Conservation (phyloP, 164 flowering plant genomes). For the Cinnamomum micranthum region DNA sequence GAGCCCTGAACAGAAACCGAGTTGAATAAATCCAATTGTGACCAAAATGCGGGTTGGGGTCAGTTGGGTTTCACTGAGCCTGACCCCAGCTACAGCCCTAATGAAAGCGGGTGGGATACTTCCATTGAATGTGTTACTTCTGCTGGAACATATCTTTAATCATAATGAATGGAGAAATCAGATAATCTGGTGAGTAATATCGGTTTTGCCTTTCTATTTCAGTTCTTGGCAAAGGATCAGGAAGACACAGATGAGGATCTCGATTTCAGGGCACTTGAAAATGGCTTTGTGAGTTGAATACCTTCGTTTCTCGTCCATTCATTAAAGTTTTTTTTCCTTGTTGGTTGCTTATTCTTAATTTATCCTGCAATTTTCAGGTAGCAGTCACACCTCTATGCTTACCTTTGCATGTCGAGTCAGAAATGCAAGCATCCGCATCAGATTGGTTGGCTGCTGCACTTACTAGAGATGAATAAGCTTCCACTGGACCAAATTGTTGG, state of each 20-base stretch:
- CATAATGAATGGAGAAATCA: neutral
- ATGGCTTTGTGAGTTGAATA: constrained; percentile 75
- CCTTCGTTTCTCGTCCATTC: neutral
- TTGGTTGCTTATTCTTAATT: constrained; percentile 2
- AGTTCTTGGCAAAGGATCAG: constrained; percentile 68
- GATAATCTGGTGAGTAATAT: neutral
- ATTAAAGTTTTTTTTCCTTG: neutral
- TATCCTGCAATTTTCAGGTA: constrained; percentile 34
- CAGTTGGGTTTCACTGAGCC: neutral
- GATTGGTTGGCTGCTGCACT: constrained; percentile 60
- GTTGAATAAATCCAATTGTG: too few relatives aligned
- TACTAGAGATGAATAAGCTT: constrained; percentile 23
- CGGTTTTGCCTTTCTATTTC: constrained; percentile 16
- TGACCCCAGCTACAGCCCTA: too few relatives aligned
- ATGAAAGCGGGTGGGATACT: neutral
- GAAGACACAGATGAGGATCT: constrained; percentile 65
- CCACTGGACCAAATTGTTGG: constrained; percentile 2
- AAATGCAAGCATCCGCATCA: constrained; percentile 46
- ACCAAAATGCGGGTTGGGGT: too few relatives aligned
- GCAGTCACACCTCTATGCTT: constrained; percentile 58
- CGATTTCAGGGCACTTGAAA: constrained; percentile 82
- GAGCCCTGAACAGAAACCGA: too few relatives aligned
- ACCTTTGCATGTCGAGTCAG: constrained; percentile 36
- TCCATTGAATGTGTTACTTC: neutral
- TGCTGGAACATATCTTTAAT: neutral